phyloP scores from a whole-genome alignment of 2,329 filamentous ascomycete species.

The Talaromyces sp. region DNA sequence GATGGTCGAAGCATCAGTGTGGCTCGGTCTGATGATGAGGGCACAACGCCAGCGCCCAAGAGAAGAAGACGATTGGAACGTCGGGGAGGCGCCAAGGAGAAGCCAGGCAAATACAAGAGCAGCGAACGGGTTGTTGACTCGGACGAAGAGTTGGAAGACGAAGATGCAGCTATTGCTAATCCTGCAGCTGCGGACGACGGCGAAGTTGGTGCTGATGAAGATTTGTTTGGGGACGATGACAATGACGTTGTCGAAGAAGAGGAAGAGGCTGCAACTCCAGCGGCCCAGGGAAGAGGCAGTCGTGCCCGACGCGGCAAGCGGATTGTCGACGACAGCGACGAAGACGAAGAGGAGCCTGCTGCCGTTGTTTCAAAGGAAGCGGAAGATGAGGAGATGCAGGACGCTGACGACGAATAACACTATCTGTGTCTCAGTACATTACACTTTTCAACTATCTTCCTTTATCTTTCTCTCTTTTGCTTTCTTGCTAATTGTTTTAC shows the following conservation, averaged over 20 bases:
- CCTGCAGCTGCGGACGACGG: conserved; percentile 18
- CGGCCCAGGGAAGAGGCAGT: background rate
- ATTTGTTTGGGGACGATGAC: conserved; percentile 33
- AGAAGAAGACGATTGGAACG: conserved; percentile 59
- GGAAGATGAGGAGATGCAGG: conserved; percentile 20
- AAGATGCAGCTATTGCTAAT: conserved; percentile 35
- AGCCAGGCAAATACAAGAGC: conserved; percentile 70
- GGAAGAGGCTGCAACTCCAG: background rate
- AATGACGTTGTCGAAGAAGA: conserved; percentile 22
- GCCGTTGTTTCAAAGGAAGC: conserved; percentile 23
- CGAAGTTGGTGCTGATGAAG: conserved; percentile 28
- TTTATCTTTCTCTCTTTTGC: conserved; percentile 7
- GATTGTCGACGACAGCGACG: conserved; percentile 19
- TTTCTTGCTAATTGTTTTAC: conserved; percentile 4
- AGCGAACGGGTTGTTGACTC: conserved; percentile 77
- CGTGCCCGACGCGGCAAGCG: conserved; percentile 13
- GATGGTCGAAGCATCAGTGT: conserved; percentile 25
- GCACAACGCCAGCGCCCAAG: conserved; percentile 41
- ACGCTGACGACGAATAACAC: conserved; percentile 12
- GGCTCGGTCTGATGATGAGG: conserved; percentile 31
- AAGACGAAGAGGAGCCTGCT: conserved; percentile 19
- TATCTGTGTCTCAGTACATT: background rate
- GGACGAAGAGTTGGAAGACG: conserved; percentile 48
- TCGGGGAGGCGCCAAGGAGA: conserved; percentile 37
- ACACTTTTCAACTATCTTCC: background rate